These are phyloP conservation scores for Luzula sylvatica DNA, from an alignment of 176 grass and related monocot species.

Conservation along the genomic window DNA sequence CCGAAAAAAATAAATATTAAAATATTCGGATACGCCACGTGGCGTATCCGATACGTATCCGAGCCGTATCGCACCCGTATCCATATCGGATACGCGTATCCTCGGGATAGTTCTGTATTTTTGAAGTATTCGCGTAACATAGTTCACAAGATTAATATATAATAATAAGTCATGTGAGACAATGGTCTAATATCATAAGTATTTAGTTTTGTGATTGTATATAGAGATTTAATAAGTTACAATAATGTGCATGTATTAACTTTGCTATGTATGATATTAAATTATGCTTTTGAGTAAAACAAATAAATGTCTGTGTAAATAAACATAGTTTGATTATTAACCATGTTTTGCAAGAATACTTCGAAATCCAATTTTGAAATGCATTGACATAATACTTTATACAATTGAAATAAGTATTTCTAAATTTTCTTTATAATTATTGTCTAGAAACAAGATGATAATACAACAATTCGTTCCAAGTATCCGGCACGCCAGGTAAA, in stretches of 20 bases:
- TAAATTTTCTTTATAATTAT: background rate
- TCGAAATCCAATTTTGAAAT: background rate
- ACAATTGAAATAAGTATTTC: background rate
- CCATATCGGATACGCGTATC: too few relatives aligned
- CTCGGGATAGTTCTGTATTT: too few relatives aligned
- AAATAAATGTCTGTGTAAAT: background rate
- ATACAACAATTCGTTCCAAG: slow-evolving; percentile 70
- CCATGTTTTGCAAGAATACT: too few relatives aligned
- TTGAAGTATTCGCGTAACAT: too few relatives aligned
- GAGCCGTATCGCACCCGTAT: too few relatives aligned
- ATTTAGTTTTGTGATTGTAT: slow-evolving; percentile 4
- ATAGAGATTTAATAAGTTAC: background rate
- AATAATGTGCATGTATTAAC: slow-evolving; percentile 7
- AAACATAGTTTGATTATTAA: too few relatives aligned
- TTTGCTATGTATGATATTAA: background rate
- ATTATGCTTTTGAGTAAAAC: slow-evolving; percentile 7
- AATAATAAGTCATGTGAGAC: background rate
- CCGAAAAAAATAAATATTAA: too few relatives aligned
- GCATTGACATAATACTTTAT: background rate
- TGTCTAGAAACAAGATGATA: slow-evolving; percentile 36
- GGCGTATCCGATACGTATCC: too few relatives aligned
- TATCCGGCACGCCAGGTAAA: slow-evolving; percentile 68
- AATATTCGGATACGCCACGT: too few relatives aligned
- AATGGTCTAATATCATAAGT: slow-evolving; percentile 1
- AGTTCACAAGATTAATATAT: too few relatives aligned